Base-by-base conservation (phyloP, 2,329 filamentous ascomycete genomes). In the Paecilomyces formosus region DNA sequence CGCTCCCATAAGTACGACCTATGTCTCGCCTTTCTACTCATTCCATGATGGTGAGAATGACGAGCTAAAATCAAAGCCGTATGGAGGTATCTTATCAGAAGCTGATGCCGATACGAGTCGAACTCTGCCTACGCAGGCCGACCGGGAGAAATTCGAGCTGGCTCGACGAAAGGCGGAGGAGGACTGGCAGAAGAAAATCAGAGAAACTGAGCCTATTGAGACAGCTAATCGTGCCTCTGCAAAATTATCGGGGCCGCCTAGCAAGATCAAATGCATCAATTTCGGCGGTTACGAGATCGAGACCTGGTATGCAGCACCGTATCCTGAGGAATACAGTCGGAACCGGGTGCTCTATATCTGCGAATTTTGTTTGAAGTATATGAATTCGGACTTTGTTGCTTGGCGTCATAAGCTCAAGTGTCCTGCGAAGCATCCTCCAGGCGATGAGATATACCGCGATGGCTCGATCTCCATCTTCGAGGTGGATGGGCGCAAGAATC, bases 361-460 rank as follows among this genome's bases (percentile, higher is more conserved):
- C 81, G 95, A 99, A 74, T 99, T 97, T 74, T 99, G 94, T 72
- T 81, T 99, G 60, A 99, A 97, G 76, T 99, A 99, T 78, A 97
- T 99, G 92, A 96, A 95, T 74, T 97, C 94, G 18, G 93, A 97
- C 72, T 97, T 96, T 68, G 94, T 99, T 28, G 93, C 94, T 13
- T 97, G 93, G 91, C 85, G 94, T 56, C 94, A 99, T 76, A 97
- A 97, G 78, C 84, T 92, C 66, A 99, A 99, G 78, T 99, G 94
- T 67, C 89, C 91, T 5, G 92, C 92, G 35, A 97, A 97, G 73
- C 92, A 97, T 69, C 95, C 94, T 3, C 95, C 95, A 0, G 94
- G 94, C 24, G 94, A 99, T 68, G 94, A 99, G 72, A 97, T 99
- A 55, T 99, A 99, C 71, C 89, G 94, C 56, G 93, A 99, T 70